Percentiles rank a stretch among this genome's conserved stretches.
These are phyloP conservation scores for Cercospora berteroae DNA, from an alignment of 2,329 filamentous ascomycete genomes.

Conservation along the genomic window DNA sequence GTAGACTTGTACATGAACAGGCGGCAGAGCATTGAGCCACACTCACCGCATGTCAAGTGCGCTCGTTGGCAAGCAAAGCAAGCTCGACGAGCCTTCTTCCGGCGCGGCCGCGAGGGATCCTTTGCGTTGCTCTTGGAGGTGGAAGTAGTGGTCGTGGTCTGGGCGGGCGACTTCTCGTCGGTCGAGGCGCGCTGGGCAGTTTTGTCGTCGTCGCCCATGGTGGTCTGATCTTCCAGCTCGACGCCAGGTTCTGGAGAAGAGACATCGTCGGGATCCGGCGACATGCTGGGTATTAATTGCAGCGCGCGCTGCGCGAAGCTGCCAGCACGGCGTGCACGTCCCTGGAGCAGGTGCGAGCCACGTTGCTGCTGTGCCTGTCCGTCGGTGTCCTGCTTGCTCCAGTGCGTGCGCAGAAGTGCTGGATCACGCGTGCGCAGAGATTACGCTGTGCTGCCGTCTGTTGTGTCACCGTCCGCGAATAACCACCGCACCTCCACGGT, in stretches of 20 bases:
- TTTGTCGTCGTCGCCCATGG: constrained; percentile 44
- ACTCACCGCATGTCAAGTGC: constrained; percentile 96
- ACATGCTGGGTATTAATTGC: constrained; percentile 46
- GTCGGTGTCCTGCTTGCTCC: constrained; percentile 9
- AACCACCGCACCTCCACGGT: constrained; percentile 5
- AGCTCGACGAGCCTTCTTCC: constrained; percentile 93
- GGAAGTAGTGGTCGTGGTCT: constrained; percentile 31
- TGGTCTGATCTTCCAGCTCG: constrained; percentile 41
- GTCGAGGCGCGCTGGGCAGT: constrained; percentile 40
- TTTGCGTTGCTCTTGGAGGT: constrained; percentile 60
- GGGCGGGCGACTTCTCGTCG: constrained; percentile 39
- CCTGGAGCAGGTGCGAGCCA: constrained; percentile 39
- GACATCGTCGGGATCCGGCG: constrained; percentile 49
- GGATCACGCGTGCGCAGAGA: constrained; percentile 15
- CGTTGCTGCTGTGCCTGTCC: constrained; percentile 34
- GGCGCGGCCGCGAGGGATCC: constrained; percentile 80
- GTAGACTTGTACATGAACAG: background rate
- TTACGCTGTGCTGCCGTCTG: constrained; percentile 7
- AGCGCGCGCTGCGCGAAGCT: constrained; percentile 15
- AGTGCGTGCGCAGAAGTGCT: background rate
- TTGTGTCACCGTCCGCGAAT: constrained; percentile 13
- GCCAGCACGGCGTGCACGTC: constrained; percentile 40
- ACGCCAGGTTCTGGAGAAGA: constrained; percentile 49
- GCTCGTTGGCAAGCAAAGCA: constrained; percentile 97
- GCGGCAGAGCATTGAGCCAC: background rate